Evolutionary conservation across 495 filamentous ascomycete genomes (phyloP).

Genomic region (Trypethelium eluteriae): DNA sequence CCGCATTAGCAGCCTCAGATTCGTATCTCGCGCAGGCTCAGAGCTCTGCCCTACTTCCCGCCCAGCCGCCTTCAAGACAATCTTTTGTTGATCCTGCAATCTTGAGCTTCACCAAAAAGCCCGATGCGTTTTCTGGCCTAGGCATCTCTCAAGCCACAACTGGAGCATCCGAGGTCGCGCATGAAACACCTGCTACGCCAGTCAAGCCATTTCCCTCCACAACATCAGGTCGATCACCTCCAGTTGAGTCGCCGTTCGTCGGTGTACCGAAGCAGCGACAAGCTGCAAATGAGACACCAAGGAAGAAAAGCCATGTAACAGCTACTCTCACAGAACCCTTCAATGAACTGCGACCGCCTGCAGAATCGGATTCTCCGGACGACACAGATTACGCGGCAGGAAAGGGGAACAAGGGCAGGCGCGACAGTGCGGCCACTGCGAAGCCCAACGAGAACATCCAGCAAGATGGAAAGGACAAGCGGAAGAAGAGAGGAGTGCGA

Average conservation of each 20-base stretch:
- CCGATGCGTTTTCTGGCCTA: not conserved
- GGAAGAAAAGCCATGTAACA: constrained; percentile 15
- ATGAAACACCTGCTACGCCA: constrained; percentile 32
- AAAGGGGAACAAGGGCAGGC: constrained; percentile 21
- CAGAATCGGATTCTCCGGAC: not conserved
- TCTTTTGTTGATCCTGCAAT: constrained; percentile 38
- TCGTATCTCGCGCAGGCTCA: not conserved
- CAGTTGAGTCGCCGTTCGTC: constrained; percentile 32
- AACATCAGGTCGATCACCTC: constrained; percentile 26
- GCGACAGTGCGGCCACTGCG: constrained; percentile 23
- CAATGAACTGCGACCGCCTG: constrained; percentile 18
- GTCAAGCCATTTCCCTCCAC: constrained; percentile 27
- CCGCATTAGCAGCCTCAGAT: constrained; percentile 5
- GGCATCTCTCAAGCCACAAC: constrained; percentile 11
- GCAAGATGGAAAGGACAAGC: constrained; percentile 17
- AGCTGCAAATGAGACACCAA: not conserved
- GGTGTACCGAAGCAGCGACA: constrained; percentile 21
- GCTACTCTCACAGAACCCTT: constrained; percentile 30
- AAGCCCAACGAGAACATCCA: constrained; percentile 22
- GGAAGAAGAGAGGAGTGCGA: constrained; percentile 13
- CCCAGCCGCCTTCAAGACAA: constrained; percentile 16
- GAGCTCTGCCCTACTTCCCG: constrained; percentile 7
- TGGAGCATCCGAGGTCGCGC: constrained; percentile 16
- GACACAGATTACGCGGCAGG: not conserved
- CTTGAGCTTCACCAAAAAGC: constrained; percentile 33